phyloP scores from a whole-genome alignment of 2,329 filamentous ascomycete species.

The Talaromyces sp. region DNA sequence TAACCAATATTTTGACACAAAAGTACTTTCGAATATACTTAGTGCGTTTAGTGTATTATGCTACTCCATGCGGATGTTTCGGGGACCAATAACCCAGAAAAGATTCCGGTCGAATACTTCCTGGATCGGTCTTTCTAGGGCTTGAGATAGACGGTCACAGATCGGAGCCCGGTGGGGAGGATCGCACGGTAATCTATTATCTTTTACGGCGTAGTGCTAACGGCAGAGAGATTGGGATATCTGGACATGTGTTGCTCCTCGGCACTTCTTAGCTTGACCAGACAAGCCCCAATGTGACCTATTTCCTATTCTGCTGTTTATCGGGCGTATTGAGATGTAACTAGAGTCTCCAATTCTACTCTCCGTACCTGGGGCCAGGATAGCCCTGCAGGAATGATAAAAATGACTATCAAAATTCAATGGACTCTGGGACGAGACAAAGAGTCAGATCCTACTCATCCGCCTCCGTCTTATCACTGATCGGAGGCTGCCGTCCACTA shows the following conservation, averaged over 20 bases:
- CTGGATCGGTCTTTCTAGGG: not conserved
- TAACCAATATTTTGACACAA: too few species aligned
- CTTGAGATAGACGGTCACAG: not conserved
- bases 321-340: too few species aligned
- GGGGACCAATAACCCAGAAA: not conserved
- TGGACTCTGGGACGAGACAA: too few species aligned
- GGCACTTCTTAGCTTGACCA: too few species aligned
- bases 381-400: too few species aligned
- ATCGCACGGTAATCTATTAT: not conserved
- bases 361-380: not conserved
- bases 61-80: too few species aligned
- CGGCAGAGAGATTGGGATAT: not conserved
- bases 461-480: not conserved
- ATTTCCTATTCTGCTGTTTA: too few species aligned
- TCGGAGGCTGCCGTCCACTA: conserved; percentile 5
- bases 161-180: not conserved
- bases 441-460: not conserved
- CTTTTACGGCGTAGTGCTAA: not conserved
- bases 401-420: too few species aligned
- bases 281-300: too few species aligned
- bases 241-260: not conserved
- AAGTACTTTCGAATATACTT: too few species aligned
- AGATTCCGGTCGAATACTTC: not conserved
- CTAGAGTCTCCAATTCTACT: too few species aligned
- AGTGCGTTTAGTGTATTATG: too few species aligned